Evolutionary conservation across 2,329 filamentous ascomycete genomes (phyloP).

Genomic region (Lasiodiplodia theobromae): DNA sequence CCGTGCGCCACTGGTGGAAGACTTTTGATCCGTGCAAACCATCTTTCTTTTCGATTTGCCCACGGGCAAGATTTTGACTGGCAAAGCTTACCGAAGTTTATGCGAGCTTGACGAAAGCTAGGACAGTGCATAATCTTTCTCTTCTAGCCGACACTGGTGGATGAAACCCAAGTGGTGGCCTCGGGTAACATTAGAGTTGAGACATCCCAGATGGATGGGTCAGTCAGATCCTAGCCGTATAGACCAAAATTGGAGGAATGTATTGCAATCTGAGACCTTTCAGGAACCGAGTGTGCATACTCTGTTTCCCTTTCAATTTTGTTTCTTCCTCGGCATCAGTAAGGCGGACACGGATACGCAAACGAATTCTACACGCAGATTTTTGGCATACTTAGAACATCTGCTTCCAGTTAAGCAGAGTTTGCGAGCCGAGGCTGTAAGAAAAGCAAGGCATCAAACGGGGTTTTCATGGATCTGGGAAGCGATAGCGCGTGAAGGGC

Average conservation of each 20-base stretch:
- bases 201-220: not conserved
- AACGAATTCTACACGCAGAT: not conserved
- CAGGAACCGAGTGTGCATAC: too few relatives aligned
- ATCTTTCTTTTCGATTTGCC: not conserved
- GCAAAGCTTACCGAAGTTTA: not conserved
- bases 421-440: not conserved
- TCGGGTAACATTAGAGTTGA: not conserved
- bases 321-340: too few relatives aligned
- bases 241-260: too few relatives aligned
- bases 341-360: not conserved
- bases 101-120: not conserved
- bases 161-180: too few relatives aligned
- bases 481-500: not conserved
- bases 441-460: not conserved
- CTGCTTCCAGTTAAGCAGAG: not conserved
- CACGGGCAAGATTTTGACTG: not conserved
- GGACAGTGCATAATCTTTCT: not conserved
- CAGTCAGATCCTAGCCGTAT: not conserved
- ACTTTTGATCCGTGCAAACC: not conserved
- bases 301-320: too few relatives aligned
- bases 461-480: not conserved
- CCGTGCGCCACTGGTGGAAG: not conserved
- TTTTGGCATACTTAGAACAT: not conserved
- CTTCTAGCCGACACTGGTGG: not conserved
- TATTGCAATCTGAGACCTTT: too few relatives aligned